A percentile compares a stretch with the other conserved stretches of the same genome.
phyloP scores from a whole-genome alignment of 2,329 filamentous ascomycete genomes.

The Aspergillus quadricinctus region DNA sequence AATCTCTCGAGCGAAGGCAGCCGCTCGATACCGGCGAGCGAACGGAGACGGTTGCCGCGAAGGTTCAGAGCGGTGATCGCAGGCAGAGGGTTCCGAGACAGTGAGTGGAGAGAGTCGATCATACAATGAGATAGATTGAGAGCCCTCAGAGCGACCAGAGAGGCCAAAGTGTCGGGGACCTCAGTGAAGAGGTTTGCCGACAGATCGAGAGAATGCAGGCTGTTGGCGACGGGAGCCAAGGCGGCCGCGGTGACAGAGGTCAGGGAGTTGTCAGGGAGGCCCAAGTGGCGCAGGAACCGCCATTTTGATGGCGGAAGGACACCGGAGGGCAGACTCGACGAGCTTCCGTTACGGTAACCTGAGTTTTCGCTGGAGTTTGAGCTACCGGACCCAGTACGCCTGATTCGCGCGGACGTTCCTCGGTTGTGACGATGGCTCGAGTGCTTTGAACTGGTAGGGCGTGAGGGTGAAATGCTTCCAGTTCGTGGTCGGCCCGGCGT shows the following conservation, averaged over 20 bases:
- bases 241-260: slow-evolving; percentile 73
- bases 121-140: slow-evolving; percentile 95
- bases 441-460: slow-evolving; percentile 72
- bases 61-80: slow-evolving; percentile 92
- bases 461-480: slow-evolving; percentile 75
- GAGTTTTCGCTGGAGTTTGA: slow-evolving; percentile 72
- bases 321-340: slow-evolving; percentile 70
- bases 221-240: slow-evolving; percentile 77
- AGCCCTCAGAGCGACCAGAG: slow-evolving; percentile 79
- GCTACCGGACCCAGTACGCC: slow-evolving; percentile 85
- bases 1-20: slow-evolving; percentile 83
- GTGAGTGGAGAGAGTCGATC: slow-evolving; percentile 89
- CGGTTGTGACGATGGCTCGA: slow-evolving; percentile 60
- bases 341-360: slow-evolving; percentile 58
- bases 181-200: slow-evolving; percentile 92
- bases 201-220: slow-evolving; percentile 84
- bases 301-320: slow-evolving; percentile 82
- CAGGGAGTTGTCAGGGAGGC: slow-evolving; percentile 84
- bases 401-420: slow-evolving; percentile 66
- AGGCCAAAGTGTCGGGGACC: slow-evolving; percentile 85
- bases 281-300: slow-evolving; percentile 89
- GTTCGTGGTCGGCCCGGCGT: slow-evolving; percentile 41
- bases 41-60: slow-evolving; percentile 79
- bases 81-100: slow-evolving; percentile 76
- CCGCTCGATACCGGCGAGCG: slow-evolving; percentile 84